These are phyloP conservation scores for Chalciporus piperatus DNA, from an alignment of 768 basidiomycete genomes.

Conservation along the genomic window DNA sequence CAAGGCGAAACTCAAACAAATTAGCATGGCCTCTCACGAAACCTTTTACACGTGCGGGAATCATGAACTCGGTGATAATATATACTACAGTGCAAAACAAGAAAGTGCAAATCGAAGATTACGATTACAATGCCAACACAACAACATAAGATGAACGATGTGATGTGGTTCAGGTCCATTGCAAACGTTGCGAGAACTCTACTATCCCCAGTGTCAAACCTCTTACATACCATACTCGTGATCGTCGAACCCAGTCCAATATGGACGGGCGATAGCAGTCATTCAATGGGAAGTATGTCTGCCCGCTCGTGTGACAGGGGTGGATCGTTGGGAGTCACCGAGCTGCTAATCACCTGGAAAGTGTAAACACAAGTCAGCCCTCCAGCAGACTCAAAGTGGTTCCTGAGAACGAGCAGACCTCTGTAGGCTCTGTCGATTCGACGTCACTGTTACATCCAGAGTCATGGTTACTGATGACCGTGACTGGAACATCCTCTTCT, in stretches of 20 bases:
- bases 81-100: neutral
- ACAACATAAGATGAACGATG: neutral
- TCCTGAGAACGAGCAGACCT: slow-evolving; percentile 19
- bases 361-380: neutral
- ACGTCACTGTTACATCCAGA: neutral
- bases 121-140: neutral
- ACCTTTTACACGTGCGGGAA: too few species aligned
- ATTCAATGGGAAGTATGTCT: slow-evolving; percentile 36
- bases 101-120: neutral
- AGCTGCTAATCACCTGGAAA: slow-evolving; percentile 12
- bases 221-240: neutral
- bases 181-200: neutral
- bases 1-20: too few species aligned
- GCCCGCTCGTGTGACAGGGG: slow-evolving; percentile 17
- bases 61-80: too few species aligned
- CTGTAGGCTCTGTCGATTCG: neutral
- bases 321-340: neutral
- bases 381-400: slow-evolving; percentile 14
- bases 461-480: neutral
- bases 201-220: neutral
- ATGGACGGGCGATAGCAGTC: slow-evolving; percentile 22
- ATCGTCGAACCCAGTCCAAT: neutral
- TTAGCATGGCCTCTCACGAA: too few species aligned
- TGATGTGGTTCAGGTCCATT: neutral
- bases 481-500: neutral